phyloP scores from a whole-genome alignment of 768 basidiomycete genomes.

The Termitomyces titanicus region DNA sequence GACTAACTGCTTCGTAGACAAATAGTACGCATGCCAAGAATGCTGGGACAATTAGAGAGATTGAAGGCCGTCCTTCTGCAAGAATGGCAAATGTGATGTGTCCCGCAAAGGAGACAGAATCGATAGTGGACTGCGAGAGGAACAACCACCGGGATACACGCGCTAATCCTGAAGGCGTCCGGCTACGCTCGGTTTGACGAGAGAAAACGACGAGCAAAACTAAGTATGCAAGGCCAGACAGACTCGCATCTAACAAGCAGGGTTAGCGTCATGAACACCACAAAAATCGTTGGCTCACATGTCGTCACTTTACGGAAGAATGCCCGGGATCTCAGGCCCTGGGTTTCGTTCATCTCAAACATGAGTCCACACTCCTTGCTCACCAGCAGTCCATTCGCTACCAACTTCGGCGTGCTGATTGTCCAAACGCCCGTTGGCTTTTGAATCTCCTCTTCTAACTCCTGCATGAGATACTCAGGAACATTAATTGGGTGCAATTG shows the following conservation, averaged over 20 bases:
- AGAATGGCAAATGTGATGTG: conserved; percentile 88
- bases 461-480: conserved; percentile 54
- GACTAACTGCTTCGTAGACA: conserved; percentile 73
- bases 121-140: conserved; percentile 72
- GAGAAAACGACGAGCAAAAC: conserved; percentile 62
- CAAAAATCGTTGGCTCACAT: conserved; percentile 32
- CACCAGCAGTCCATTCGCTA: conserved; percentile 61
- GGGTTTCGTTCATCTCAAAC: conserved; percentile 59
- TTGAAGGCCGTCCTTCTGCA: conserved; percentile 75
- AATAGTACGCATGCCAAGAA: conserved; percentile 80
- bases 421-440: conserved; percentile 72
- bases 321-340: conserved; percentile 66
- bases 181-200: conserved; percentile 70
- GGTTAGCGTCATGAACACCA: background rate
- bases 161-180: conserved; percentile 75
- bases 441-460: conserved; percentile 71
- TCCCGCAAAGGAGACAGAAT: conserved; percentile 82
- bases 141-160: conserved; percentile 84
- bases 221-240: conserved; percentile 65
- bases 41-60: conserved; percentile 80
- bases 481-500: conserved; percentile 58
- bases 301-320: conserved; percentile 77
- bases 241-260: conserved; percentile 59
- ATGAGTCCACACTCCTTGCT: conserved; percentile 81
- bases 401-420: conserved; percentile 49